Evolutionary conservation across 2,329 filamentous ascomycete species (phyloP).

Genomic region (Sporothrix dimorphospora): DNA sequence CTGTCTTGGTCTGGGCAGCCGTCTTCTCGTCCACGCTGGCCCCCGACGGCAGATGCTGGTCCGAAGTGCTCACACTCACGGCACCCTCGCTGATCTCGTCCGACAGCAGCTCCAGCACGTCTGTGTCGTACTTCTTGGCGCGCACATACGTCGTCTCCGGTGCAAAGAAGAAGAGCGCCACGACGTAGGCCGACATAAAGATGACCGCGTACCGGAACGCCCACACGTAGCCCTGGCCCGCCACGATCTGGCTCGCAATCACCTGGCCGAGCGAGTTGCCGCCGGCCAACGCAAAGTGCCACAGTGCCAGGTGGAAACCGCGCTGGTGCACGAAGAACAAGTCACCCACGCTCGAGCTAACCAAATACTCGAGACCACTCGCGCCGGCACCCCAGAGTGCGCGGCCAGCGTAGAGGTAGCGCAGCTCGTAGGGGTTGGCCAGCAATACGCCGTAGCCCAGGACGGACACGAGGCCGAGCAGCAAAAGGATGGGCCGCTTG

Average conservation of each 20-base stretch:
- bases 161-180: slow-evolving; percentile 47
- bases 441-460: slow-evolving; percentile 36
- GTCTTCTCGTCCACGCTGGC: slow-evolving; percentile 32
- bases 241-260: slow-evolving; percentile 19
- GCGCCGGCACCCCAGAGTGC: slow-evolving; percentile 37
- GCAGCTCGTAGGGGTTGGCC: slow-evolving; percentile 26
- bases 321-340: slow-evolving; percentile 61
- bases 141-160: slow-evolving; percentile 47
- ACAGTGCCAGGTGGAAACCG: slow-evolving; percentile 39
- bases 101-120: slow-evolving; percentile 34
- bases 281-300: slow-evolving; percentile 33
- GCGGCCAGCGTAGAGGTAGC: slow-evolving; percentile 34
- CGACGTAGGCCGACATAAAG: slow-evolving; percentile 37
- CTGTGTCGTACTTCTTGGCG: background rate
- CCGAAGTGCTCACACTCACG: background rate
- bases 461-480: slow-evolving; percentile 38
- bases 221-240: slow-evolving; percentile 14
- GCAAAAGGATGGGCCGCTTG: slow-evolving; percentile 40
- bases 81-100: slow-evolving; percentile 15
- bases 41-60: background rate
- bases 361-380: slow-evolving; percentile 43
- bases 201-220: slow-evolving; percentile 15
- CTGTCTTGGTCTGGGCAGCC: slow-evolving; percentile 32
- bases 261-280: slow-evolving; percentile 26
- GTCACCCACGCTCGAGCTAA: slow-evolving; percentile 55